phyloP scores from a whole-genome alignment of 257 asterid species.

The Rubia yunnanensis region DNA sequence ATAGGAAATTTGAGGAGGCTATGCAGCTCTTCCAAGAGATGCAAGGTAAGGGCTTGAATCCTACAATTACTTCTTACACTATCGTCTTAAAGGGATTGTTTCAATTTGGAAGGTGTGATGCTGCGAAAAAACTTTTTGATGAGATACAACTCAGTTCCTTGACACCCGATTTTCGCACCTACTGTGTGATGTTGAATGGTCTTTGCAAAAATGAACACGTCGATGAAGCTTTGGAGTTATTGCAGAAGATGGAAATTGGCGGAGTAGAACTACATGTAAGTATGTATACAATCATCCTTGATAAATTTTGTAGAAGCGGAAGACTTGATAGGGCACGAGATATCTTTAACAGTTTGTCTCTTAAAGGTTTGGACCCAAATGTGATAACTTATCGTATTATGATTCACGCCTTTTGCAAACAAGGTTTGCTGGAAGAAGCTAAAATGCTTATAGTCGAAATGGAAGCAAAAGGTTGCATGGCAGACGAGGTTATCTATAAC shows the following conservation, averaged over 20 bases:
- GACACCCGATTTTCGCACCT: constrained; percentile 15
- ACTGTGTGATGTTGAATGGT: constrained; percentile 18
- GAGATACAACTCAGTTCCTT: constrained; percentile 15
- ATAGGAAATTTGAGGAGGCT: constrained; percentile 21
- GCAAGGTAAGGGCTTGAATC: constrained; percentile 12
- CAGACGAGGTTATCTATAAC: too few relatives aligned
- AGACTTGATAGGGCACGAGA: constrained; percentile 14
- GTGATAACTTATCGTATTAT: too few relatives aligned
- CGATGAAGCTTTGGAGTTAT: constrained; percentile 16
- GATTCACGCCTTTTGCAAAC: too few relatives aligned
- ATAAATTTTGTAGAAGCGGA: constrained; percentile 15
- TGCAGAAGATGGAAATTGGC: constrained; percentile 13
- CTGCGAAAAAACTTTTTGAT: constrained; percentile 14
- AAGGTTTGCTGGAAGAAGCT: too few relatives aligned
- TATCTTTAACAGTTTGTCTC: constrained; percentile 13
- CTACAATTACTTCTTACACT: constrained; percentile 11
- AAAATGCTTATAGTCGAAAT: too few relatives aligned
- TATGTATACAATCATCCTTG: not conserved
- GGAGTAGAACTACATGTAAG: not conserved
- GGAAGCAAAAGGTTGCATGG: too few relatives aligned
- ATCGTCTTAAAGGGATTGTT: constrained; percentile 19
- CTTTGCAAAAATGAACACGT: constrained; percentile 14
- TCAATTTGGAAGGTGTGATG: constrained; percentile 12
- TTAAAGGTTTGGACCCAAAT: too few relatives aligned
- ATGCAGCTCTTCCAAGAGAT: constrained; percentile 18